These are phyloP conservation scores for Tolypocladium pustulatum DNA, from an alignment of 2,329 filamentous ascomycete species.

Conservation along the genomic window DNA sequence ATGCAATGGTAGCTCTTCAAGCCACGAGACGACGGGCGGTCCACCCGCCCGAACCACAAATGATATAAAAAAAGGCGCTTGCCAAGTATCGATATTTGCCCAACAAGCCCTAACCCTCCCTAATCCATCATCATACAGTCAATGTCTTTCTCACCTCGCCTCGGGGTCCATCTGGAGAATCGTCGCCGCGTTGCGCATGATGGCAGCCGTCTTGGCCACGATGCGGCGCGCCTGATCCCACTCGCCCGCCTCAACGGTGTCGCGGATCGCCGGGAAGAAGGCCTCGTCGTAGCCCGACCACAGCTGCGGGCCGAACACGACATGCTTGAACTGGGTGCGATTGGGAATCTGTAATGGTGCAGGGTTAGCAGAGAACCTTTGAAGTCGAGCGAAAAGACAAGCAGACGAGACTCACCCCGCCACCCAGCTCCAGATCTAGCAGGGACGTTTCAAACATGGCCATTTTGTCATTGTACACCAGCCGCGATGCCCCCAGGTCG, in stretches of 20 bases:
- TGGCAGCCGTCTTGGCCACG: conserved; percentile 60
- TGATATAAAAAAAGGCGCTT: conserved; percentile 4
- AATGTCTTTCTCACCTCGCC: neutral
- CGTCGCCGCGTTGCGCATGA: conserved; percentile 50
- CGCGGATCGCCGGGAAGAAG: conserved; percentile 63
- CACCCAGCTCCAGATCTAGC: conserved; percentile 60
- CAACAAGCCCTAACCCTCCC: neutral
- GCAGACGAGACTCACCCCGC: conserved; percentile 53
- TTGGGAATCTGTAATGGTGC: conserved; percentile 55
- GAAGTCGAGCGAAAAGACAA: neutral
- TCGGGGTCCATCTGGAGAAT: conserved; percentile 17
- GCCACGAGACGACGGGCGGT: conserved; percentile 2
- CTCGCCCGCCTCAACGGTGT: conserved; percentile 62
- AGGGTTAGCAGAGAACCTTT: conserved; percentile 4
- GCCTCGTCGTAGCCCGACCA: conserved; percentile 44
- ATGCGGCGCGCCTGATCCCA: conserved; percentile 58
- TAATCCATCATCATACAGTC: neutral
- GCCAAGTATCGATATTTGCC: neutral
- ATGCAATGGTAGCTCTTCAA: conserved; percentile 18
- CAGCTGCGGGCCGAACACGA: conserved; percentile 73
- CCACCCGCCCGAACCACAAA: conserved; percentile 1
- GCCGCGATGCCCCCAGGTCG: conserved; percentile 54
- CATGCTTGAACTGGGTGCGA: conserved; percentile 87
- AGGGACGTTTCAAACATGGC: conserved; percentile 72
- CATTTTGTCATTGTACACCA: conserved; percentile 71